Evolutionary conservation across 768 basidiomycete genomes (phyloP), one percentile per base, ranked within the genome.

Genomic region (Tricholoma sp.): DNA sequence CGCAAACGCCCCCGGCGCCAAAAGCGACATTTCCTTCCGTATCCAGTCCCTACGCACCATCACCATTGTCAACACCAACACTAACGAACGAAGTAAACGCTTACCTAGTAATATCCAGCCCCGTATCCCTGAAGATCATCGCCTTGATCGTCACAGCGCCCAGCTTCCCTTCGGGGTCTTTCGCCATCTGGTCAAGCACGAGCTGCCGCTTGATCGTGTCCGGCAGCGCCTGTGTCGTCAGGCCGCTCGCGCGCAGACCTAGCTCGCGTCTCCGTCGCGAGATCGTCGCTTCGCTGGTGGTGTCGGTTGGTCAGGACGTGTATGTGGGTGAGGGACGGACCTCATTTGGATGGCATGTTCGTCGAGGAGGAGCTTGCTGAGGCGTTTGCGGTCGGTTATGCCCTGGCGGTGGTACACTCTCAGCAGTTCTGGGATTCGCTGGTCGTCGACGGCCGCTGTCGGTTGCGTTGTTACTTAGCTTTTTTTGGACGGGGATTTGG

Each of bases 101-200:
- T n/a, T 36, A 59, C 61, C 55, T 45, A 2, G 67, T 67, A n/a
- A 69, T 56, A 72, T 76, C 61, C 42, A 69, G 52, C 57, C 74
- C 65, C 1, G 66, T 68, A 15, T 70, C 66, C 50, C 58, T 44
- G 33, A 68, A 63, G 34, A 75, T 68, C 3, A 59, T 54, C 31
- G 68, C 59, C 56, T 72, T 71, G 28, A 74, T 60, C 33, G 61
- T 61, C 13, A 56, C 49, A 11, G 67, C 62, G 10, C 74, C 74
- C 1, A 59, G 60, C 42, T 60, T 64, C 31, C 68, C 65, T 24
- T 54, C 60, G 1, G 68, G 65, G 50, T 74, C 74, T 47, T 69
- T 70, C 10, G 61, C 61, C 66, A 75, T 67, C 59, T 74, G 70
- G 36, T 70, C 68, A 6, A 70, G 45, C 15, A 75, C 63, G 12